Percentiles rank a stretch among this genome's conserved stretches.
Evolutionary conservation across 2,329 filamentous ascomycete genomes (phyloP).

Genomic region (Xylaria sp.): DNA sequence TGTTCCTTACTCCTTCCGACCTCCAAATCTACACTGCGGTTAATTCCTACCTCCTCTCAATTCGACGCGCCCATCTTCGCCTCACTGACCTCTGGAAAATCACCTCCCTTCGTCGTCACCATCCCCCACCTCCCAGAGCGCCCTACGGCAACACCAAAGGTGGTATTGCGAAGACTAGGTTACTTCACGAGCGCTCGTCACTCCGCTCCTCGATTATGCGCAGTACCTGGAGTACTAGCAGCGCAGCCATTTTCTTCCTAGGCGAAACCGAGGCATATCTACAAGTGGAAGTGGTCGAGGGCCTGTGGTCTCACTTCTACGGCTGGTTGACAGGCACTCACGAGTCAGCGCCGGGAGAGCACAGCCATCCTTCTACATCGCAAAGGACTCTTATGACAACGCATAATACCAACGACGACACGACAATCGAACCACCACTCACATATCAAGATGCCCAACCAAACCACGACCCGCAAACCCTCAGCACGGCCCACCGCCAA

Average conservation of each 20-base stretch:
- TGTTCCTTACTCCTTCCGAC: constrained; percentile 81
- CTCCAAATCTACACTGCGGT: constrained; percentile 81
- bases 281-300: constrained; percentile 84
- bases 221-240: constrained; percentile 87
- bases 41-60: constrained; percentile 83
- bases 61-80: constrained; percentile 84
- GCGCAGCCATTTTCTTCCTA: constrained; percentile 85
- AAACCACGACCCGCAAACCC: constrained; percentile 80
- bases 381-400: not conserved
- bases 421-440: constrained; percentile 12
- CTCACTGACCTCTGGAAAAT: constrained; percentile 88
- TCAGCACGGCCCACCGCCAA: constrained; percentile 77
- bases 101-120: constrained; percentile 75
- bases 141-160: constrained; percentile 65
- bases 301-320: constrained; percentile 80
- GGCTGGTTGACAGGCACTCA: constrained; percentile 67
- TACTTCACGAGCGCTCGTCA: constrained; percentile 68
- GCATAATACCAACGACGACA: not conserved
- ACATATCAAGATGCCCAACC: constrained; percentile 22
- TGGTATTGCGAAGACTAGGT: constrained; percentile 64
- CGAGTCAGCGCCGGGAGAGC: constrained; percentile 31
- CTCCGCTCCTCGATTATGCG: constrained; percentile 71
- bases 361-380: constrained; percentile 20
- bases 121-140: constrained; percentile 73
- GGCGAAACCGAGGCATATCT: constrained; percentile 88